A percentile compares a stretch with the other conserved stretches of the same genome.
Conservation (phyloP, 805 yeast species). For the Sugiyamaella americana region DNA sequence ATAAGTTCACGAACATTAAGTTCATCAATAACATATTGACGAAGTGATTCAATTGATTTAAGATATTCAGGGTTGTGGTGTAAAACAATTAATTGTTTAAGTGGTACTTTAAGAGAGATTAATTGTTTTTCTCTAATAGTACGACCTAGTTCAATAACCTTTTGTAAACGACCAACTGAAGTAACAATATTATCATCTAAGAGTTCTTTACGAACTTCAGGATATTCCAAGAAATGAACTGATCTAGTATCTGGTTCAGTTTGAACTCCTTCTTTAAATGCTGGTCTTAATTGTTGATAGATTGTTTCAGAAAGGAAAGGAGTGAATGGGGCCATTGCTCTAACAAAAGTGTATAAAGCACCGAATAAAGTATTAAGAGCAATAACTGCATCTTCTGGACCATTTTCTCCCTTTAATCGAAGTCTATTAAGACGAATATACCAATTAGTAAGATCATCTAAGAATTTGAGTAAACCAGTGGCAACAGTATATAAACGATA, state of each 20-base stretch:
- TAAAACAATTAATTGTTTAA: slow-evolving; percentile 77
- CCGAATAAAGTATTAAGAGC: slow-evolving; percentile 90
- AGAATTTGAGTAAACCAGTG: slow-evolving; percentile 79
- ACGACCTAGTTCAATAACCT: slow-evolving; percentile 93
- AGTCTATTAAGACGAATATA: slow-evolving; percentile 96
- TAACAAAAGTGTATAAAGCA: slow-evolving; percentile 76
- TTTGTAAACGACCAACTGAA: slow-evolving; percentile 93
- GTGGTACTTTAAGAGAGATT: slow-evolving; percentile 91
- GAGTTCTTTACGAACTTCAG: slow-evolving; percentile 71
- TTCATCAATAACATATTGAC: slow-evolving; percentile 80
- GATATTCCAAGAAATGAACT: slow-evolving; percentile 91
- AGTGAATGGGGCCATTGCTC: slow-evolving; percentile 99
- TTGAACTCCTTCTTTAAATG: slow-evolving; percentile 35
- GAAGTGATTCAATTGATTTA: slow-evolving; percentile 68
- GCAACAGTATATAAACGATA: slow-evolving; percentile 95
- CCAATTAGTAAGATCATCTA: slow-evolving; percentile 97
- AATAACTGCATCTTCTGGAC: slow-evolving; percentile 71
- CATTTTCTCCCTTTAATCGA: slow-evolving; percentile 94
- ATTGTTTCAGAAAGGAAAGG: slow-evolving; percentile 92
- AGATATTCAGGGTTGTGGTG: slow-evolving; percentile 73
- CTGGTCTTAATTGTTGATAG: slow-evolving; percentile 65
- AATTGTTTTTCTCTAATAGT: slow-evolving; percentile 93
- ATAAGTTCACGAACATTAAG: slow-evolving; percentile 83
- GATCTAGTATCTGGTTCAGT: slow-evolving; percentile 64
- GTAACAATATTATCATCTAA: slow-evolving; percentile 78